Base-by-base conservation (phyloP, 805 yeast species). In the Candida tallmaniae region DNA sequence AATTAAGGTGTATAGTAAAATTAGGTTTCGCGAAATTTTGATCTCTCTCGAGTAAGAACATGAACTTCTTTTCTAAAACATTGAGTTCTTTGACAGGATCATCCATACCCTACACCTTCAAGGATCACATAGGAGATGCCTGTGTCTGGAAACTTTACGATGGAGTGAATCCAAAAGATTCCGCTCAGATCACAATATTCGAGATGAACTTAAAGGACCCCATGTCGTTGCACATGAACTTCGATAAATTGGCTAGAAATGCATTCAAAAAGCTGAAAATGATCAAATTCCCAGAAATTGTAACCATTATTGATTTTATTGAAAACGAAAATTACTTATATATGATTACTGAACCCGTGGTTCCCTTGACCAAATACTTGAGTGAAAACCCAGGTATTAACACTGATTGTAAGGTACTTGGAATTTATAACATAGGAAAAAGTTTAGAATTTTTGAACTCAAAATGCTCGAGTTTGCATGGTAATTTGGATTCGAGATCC, bases 31-130 rank as follows among this genome's bases (percentile, higher is more conserved):
- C n/a, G n/a, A n/a, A n/a, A n/a, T n/a, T n/a, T n/a, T n/a, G n/a
- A n/a, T n/a, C n/a, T n/a, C n/a, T n/a, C n/a, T n/a, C n/a, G n/a
- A 22, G n/a, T 22, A 22, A 22, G n/a, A 9, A 5, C 6, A 82
- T 82, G 89, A 80, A 82, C 58, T 83, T 82, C 47, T 60, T 82
- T n/a, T 58, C 84, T 2, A 78, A 73, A 40, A 74, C 88, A 1
- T 58, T 80, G 18, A 73, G 74, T 29, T 64, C 77, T 3, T 54
- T 79, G 15, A 73, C 83, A 8, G 80, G 81, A 3, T 50, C 58
- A 2, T 60, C 78, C 2, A 73, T 80, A 21, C 86, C 87, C 0
- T 80, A 78, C 48, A 65, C 65, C 3, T 52, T 78, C 40, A 74
- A 73, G 23, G 74, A 72, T 13, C 60, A 67, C 58, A 55, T 28